Percentiles rank a stretch among this genome's conserved stretches.
phyloP scores from a whole-genome alignment of 305 asterid genomes.

The Fraxinus greggii region DNA sequence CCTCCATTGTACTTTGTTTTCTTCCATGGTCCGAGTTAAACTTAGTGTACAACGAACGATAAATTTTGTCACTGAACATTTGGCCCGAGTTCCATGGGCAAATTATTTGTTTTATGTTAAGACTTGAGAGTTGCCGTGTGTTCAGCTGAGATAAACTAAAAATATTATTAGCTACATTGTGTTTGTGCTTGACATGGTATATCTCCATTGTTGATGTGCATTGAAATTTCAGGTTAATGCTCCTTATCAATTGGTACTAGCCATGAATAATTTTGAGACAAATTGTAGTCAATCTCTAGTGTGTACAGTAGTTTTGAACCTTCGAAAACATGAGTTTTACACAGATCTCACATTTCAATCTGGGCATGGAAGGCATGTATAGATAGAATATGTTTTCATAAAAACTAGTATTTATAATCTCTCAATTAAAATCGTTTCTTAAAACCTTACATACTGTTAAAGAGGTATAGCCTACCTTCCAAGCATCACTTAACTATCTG shows the following conservation, averaged over 20 bases:
- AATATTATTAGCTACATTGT: not conserved
- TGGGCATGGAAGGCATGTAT: not conserved
- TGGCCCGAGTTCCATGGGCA: conserved; percentile 17
- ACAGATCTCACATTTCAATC: not conserved
- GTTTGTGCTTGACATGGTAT: not conserved
- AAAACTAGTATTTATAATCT: not conserved
- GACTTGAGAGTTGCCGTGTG: conserved; percentile 9
- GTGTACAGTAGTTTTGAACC: not conserved
- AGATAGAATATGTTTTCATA: not conserved
- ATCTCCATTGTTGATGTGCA: not conserved
- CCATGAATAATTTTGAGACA: not conserved
- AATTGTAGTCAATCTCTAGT: not conserved
- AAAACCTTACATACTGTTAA: not conserved
- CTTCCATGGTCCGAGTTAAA: conserved; percentile 7
- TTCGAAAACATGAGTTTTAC: not conserved
- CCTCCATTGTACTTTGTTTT: not conserved
- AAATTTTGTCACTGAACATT: conserved; percentile 23
- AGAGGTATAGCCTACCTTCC: not conserved
- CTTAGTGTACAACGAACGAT: conserved; percentile 7
- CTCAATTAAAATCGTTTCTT: not conserved
- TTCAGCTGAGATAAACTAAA: not conserved
- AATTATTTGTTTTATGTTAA: conserved; percentile 12
- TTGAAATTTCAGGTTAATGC: not conserved
- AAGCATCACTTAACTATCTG: not conserved
- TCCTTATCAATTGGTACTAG: not conserved